phyloP scores from a whole-genome alignment of 768 basidiomycete genomes.

The Dioszegia aurantiaca region DNA sequence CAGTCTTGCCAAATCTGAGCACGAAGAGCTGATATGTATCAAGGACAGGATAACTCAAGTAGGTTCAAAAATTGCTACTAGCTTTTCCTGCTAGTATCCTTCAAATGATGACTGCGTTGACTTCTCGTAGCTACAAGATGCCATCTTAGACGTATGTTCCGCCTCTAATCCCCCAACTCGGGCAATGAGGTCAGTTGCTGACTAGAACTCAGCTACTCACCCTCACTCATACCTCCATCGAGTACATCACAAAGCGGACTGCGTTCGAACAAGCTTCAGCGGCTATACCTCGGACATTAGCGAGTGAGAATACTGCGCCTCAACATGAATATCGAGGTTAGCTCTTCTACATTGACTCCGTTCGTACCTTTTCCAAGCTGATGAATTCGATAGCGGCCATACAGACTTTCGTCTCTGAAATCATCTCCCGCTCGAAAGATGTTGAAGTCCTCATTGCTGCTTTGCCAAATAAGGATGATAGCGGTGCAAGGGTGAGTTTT shows the following conservation, averaged over 20 bases:
- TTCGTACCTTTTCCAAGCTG: not conserved
- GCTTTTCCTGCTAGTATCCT: no score
- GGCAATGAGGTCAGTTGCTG: not conserved
- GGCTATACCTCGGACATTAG: constrained; percentile 14
- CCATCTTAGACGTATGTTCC: constrained; percentile 40
- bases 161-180: not conserved
- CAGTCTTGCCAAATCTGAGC: not conserved
- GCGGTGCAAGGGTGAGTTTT: constrained; percentile 30
- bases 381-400: constrained; percentile 27
- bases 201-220: constrained; percentile 32
- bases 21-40: not conserved
- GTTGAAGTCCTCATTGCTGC: constrained; percentile 36
- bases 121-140: constrained; percentile 39
- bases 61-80: not conserved
- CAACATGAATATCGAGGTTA: constrained; percentile 34
- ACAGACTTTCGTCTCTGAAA: constrained; percentile 39
- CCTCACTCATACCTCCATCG: constrained; percentile 43
- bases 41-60: constrained; percentile 50
- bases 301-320: constrained; percentile 5
- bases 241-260: constrained; percentile 44
- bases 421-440: constrained; percentile 42
- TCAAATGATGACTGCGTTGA: no score
- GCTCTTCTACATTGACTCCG: not conserved
- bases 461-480: constrained; percentile 40
- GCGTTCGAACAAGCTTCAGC: constrained; percentile 40